Conservation (phyloP, 169 alveolate species). For the Cryptosporidium ubiquitum region DNA sequence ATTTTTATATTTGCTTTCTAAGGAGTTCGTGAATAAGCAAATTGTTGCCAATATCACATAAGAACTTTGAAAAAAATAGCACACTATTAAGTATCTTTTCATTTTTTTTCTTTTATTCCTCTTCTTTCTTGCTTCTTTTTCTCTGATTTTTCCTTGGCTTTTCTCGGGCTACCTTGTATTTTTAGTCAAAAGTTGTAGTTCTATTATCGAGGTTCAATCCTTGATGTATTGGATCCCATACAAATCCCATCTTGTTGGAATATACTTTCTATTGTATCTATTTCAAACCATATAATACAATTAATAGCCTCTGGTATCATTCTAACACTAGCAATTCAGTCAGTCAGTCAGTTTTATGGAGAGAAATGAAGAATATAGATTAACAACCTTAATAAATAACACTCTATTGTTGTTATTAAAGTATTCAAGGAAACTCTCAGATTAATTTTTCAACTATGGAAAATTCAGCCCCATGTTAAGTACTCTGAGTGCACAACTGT, state of each 20-base stretch:
- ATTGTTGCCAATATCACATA: neutral
- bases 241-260: no score
- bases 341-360: neutral
- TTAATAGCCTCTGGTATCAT: no score
- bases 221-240: no score
- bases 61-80: no score
- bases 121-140: no score
- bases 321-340: neutral
- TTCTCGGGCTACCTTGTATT: neutral
- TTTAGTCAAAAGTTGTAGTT: no score
- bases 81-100: neutral
- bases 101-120: no score
- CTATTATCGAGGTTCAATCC: neutral
- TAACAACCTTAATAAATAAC: conserved; percentile 29
- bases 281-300: no score
- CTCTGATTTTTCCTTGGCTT: neutral
- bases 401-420: conserved; percentile 8
- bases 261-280: no score
- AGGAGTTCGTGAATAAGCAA: neutral
- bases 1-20: no score
- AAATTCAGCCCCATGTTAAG: neutral
- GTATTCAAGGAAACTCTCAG: neutral
- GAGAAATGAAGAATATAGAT: neutral
- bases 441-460: neutral
- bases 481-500: neutral